Conservation (phyloP, 2,329 filamentous ascomycete genomes). For the Dothistroma pini region DNA sequence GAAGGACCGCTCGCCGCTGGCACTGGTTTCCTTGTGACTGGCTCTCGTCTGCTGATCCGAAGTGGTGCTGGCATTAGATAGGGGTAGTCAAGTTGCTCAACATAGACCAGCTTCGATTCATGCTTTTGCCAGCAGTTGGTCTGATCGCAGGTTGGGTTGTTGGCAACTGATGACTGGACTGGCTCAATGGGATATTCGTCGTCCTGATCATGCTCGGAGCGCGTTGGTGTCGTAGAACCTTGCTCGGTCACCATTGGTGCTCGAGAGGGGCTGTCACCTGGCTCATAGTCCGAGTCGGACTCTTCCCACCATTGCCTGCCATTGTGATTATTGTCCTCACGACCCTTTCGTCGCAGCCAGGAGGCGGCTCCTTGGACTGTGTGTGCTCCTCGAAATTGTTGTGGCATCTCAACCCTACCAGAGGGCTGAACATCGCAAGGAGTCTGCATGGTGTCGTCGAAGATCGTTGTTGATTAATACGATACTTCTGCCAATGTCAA, state of each 20-base stretch:
- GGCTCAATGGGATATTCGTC: too few relatives aligned
- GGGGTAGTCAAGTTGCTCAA: too few relatives aligned
- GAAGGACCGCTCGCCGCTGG: not conserved
- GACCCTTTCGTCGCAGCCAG: not conserved
- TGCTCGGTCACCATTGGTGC: not conserved
- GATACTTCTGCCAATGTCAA: not conserved
- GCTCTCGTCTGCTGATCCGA: not conserved
- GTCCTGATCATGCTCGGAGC: too few relatives aligned
- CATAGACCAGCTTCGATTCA: too few relatives aligned
- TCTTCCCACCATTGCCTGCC: not conserved
- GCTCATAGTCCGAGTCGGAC: not conserved
- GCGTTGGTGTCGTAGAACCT: not conserved
- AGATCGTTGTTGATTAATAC: not conserved
- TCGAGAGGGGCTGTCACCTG: not conserved
- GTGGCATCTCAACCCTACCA: not conserved
- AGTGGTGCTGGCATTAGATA: not conserved
- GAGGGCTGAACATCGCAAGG: not conserved
- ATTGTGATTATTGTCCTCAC: not conserved
- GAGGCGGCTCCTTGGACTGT: not conserved
- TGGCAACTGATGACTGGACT: too few relatives aligned
- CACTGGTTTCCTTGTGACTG: not conserved
- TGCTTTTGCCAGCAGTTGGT: too few relatives aligned
- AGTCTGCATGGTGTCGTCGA: not conserved
- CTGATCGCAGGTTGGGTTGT: too few relatives aligned
- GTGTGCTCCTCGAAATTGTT: not conserved